These are phyloP conservation scores for Coemansia sp. DNA, from an alignment of 192 early-diverging fungal genomes.

Conservation along the genomic window DNA sequence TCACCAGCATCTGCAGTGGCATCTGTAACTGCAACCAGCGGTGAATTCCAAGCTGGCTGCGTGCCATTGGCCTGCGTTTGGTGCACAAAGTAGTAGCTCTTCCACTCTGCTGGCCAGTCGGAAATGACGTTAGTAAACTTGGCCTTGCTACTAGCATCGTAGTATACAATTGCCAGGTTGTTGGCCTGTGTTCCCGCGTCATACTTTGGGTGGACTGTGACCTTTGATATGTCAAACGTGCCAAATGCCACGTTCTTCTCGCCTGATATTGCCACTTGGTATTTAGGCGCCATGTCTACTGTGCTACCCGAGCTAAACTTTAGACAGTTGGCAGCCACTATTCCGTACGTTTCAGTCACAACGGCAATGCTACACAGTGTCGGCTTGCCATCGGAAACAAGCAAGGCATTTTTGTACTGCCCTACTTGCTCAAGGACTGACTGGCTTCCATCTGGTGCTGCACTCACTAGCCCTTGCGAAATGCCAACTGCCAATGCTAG, in stretches of 20 bases:
- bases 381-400: slow-evolving; percentile 2
- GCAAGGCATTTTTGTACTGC: slow-evolving; percentile 10
- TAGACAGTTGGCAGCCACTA: slow-evolving; percentile 15
- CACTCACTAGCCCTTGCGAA: neutral
- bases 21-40: neutral
- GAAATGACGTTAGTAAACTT: neutral
- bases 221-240: neutral
- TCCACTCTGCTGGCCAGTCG: neutral
- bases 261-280: slow-evolving; percentile 9
- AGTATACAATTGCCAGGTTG: slow-evolving; percentile 14
- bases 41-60: neutral
- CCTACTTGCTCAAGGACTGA: neutral
- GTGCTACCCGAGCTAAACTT: neutral
- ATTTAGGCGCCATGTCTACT: slow-evolving; percentile 1
- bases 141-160: neutral
- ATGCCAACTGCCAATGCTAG: neutral
- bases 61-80: neutral
- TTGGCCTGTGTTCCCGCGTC: neutral
- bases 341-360: neutral
- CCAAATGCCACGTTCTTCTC: neutral
- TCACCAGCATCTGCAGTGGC: neutral
- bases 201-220: slow-evolving; percentile 2
- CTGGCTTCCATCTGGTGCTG: neutral
- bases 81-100: neutral
- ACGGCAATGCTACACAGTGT: slow-evolving; percentile 13